phyloP scores from a whole-genome alignment of 306 rosid genomes.

The Luffa acutangula region DNA sequence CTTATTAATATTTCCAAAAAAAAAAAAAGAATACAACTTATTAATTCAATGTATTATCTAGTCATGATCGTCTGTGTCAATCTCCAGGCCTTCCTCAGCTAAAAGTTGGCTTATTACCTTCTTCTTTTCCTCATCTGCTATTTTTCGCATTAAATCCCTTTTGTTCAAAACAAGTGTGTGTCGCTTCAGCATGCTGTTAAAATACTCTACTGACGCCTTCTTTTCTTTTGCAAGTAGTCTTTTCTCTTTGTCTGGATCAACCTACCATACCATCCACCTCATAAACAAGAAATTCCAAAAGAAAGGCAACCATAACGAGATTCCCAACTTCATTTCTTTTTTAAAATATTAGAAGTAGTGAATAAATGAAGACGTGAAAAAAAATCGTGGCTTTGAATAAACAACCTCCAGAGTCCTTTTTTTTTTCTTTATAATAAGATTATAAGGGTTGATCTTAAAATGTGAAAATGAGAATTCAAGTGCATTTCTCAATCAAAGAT shows the following conservation, averaged over 20 bases:
- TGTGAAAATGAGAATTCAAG: background rate
- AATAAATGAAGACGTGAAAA: background rate
- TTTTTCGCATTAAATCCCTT: conserved; percentile 72
- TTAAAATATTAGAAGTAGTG: background rate
- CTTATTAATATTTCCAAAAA: too few relatives aligned
- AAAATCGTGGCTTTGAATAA: background rate
- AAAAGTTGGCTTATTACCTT: conserved; percentile 51
- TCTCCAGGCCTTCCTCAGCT: conserved; percentile 94
- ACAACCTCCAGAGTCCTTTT: background rate
- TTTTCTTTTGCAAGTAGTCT: conserved; percentile 77
- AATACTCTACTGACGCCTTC: conserved; percentile 66
- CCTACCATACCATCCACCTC: conserved; percentile 32
- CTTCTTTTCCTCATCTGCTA: conserved; percentile 67
- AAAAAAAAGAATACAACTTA: too few relatives aligned
- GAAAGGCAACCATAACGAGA: conserved; percentile 2
- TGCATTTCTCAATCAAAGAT: background rate
- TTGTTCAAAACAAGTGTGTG: conserved; percentile 71
- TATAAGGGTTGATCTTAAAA: background rate
- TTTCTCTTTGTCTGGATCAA: conserved; percentile 76
- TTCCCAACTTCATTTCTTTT: background rate
- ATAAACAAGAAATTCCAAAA: conserved; percentile 5
- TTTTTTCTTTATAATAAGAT: background rate
- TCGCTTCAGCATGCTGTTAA: conserved; percentile 63
- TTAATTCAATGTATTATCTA: conserved; percentile 16
- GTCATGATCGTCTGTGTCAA: conserved; percentile 64